Base-by-base conservation (phyloP, 2,329 filamentous ascomycete genomes). In the Xenoacremonium recifei region DNA sequence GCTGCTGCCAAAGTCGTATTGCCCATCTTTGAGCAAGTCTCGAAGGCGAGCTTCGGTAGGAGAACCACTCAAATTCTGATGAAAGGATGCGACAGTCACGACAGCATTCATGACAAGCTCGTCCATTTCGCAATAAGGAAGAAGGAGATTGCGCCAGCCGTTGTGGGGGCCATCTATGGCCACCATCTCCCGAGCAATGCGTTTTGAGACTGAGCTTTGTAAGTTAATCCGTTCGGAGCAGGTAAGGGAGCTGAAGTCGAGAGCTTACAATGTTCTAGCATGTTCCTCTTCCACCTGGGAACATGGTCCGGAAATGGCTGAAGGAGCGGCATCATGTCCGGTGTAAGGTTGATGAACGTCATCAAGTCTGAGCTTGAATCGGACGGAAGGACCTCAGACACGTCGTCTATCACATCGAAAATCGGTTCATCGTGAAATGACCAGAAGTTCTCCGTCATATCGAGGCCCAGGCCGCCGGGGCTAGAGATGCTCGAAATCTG, bases 81-180 rank as follows among this genome's bases (percentile, higher is more conserved):
- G 51, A 6, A 51, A 57, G 0, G 53, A 35, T 1, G 55, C 52
- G 4, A 51, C 48, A 0, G 54, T 51, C 0, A 58, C 42, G 1
- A 58, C 53, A 0, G 55, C 53, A 2, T 53, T 51, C 53, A 55
- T 52, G 3, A 58, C 51, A 0, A 57, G 23, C 0, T 55, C 40
- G 0, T 58, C 54, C 5, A 38, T 46, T 11, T 58, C 49, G 2
- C 50, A 52, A 0, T 56, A 25, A 0, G 55, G 55, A 1, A 58
- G 53, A 4, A 58, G 35, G 3, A 56, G 9, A 3, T 57, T 47
- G 0, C 55, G 53, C 54, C 55, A 57, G 13, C 55, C 55, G 2
- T 58, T 58, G 13, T 53, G 55, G 0, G 49, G n/a, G 3, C 55
- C 55, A 13, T 58, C 55, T 10, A 58, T 53, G 0, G 55, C 53